Evolutionary conservation across 768 basidiomycete species (phyloP), one percentile per base, ranked within the genome.

Genomic region (Leucocoprinus leucothites): DNA sequence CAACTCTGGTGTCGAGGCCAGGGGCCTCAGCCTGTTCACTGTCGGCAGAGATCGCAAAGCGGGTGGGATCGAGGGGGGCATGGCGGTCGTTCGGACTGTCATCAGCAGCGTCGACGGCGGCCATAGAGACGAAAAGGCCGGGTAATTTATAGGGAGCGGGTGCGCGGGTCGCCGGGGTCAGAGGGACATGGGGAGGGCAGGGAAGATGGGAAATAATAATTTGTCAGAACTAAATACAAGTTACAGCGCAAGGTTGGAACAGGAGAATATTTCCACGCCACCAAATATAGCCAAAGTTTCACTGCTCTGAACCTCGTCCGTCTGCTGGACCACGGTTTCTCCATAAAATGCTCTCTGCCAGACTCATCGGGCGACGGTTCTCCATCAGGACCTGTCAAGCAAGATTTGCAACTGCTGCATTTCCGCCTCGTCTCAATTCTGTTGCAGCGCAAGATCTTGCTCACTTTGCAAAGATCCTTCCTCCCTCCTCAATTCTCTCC

Each of bases 401-500:
- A 11, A 45, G 59, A 26, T 60, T 63, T 54, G 66, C 66, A 9
- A 61, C 65, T 31, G 64, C 60, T 9, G 65, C 54, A 3, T 55
- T 61, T 49, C 56, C 70, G 9, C 48, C 64, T 3, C 66, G 64
- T 52, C 69, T 85, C 42, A 79, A 74, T 60, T 61, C 84, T 14
- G 78, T 88, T 56, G 76, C 78, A 0, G 67, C 74, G 31, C 67
- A 80, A 4, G 89, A 92, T 65, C 63, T 91, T 48, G 77, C 77
- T 6, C 81, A 89, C 65, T 88, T 92, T 66, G 64, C 82, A n/a
- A 74, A 74, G 51, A 74, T 91, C 51, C 80, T 92, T 6, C 75
- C 86, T 0, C 69, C 77, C 1, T 73, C 80, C 3, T 79, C 87
- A 28, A 81, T 92, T 51, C 71, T 92, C 14, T 86, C 90, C 18